Percentiles rank a stretch among this genome's conserved stretches.
phyloP scores from a whole-genome alignment of 2,329 filamentous ascomycete species.

The Fusarium dlaminii region DNA sequence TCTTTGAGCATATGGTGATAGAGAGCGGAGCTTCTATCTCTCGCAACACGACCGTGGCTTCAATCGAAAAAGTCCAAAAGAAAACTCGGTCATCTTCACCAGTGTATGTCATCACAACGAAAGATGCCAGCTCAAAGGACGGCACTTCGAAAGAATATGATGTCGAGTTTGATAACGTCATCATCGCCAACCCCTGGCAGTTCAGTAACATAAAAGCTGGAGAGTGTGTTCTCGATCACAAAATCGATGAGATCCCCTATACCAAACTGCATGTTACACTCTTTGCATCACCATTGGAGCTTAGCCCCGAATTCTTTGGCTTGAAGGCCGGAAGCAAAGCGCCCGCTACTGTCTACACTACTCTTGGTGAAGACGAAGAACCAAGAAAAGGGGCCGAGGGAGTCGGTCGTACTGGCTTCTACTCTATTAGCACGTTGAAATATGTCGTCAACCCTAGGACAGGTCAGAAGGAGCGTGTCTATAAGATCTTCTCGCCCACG shows the following conservation, averaged over 20 bases:
- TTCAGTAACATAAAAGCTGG: slow-evolving; percentile 75
- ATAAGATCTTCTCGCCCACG: slow-evolving; percentile 72
- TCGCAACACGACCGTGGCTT: slow-evolving; percentile 74
- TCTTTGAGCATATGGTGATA: slow-evolving; percentile 85
- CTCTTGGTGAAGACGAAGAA: slow-evolving; percentile 71
- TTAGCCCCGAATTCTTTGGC: slow-evolving; percentile 79
- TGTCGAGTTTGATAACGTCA: slow-evolving; percentile 77
- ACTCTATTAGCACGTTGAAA: slow-evolving; percentile 81
- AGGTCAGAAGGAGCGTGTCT: slow-evolving; percentile 63
- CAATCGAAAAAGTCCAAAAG: slow-evolving; percentile 63
- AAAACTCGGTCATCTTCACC: slow-evolving; percentile 51
- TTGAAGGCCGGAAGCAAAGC: slow-evolving; percentile 65
- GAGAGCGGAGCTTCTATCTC: slow-evolving; percentile 68
- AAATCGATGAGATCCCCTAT: slow-evolving; percentile 85
- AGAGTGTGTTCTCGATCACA: slow-evolving; percentile 71
- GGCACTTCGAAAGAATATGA: slow-evolving; percentile 52
- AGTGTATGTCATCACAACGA: slow-evolving; percentile 59
- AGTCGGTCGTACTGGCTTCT: slow-evolving; percentile 81
- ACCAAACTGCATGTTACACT: slow-evolving; percentile 88
- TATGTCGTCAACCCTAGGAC: slow-evolving; percentile 69
- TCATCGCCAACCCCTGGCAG: slow-evolving; percentile 86
- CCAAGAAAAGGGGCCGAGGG: slow-evolving; percentile 61
- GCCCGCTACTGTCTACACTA: slow-evolving; percentile 84
- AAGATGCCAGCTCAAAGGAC: slow-evolving; percentile 33
- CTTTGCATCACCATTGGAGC: slow-evolving; percentile 78